A percentile compares a stretch with the other conserved stretches of the same genome.
Conservation (phyloP, 139 green algal genomes). For the Asterochloris sp. region DNA sequence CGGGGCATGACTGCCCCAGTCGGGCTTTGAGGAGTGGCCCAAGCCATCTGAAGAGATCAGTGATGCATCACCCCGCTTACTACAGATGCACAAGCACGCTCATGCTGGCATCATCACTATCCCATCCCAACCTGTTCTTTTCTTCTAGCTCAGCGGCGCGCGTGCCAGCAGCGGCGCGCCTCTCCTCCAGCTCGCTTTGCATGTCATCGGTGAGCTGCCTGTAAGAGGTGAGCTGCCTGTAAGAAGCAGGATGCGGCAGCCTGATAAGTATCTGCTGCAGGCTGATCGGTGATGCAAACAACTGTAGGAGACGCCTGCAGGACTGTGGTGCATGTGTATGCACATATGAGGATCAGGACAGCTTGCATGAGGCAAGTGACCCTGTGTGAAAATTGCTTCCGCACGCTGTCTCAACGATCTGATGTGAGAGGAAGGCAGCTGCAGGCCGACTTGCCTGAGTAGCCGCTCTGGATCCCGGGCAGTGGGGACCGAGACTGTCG, state of each 20-base stretch:
- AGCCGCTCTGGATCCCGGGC: neutral
- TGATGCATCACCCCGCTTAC: too few species aligned
- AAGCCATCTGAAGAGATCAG: neutral
- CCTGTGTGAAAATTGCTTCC: too few species aligned
- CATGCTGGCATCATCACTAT: neutral
- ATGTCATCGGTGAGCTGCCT: conserved; percentile 19
- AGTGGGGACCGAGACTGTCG: neutral
- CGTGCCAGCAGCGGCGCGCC: neutral
- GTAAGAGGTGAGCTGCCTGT: conserved; percentile 16
- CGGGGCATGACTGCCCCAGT: too few species aligned
- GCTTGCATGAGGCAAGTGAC: too few species aligned
- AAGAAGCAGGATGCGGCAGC: neutral
- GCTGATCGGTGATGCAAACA: too few species aligned
- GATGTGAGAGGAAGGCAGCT: neutral
- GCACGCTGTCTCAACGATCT: too few species aligned
- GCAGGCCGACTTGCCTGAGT: neutral
- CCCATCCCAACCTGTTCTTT: neutral
- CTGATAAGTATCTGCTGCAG: neutral
- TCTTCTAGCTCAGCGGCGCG: neutral
- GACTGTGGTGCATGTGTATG: too few species aligned
- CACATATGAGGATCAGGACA: too few species aligned
- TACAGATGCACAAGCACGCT: neutral
- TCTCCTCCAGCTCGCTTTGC: conserved; percentile 20
- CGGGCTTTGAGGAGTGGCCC: neutral
- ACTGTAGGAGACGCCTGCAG: too few species aligned